Percentiles rank a stretch among this genome's conserved stretches.
These are phyloP conservation scores for Citrus maxima DNA, from an alignment of 345 rosid species.

Conservation along the genomic window DNA sequence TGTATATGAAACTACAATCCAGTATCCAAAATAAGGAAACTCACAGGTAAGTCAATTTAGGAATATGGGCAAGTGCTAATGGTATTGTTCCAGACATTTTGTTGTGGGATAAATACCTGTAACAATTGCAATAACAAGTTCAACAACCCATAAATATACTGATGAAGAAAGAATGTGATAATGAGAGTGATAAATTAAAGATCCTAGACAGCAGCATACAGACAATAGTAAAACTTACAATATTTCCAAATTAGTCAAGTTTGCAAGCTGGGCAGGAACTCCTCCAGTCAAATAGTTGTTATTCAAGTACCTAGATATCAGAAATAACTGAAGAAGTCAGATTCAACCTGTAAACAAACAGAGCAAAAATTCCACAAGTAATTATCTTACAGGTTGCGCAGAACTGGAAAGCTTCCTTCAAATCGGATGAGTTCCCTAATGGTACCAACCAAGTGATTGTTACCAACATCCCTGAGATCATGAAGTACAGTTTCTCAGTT, in stretches of 20 bases:
- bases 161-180: too few species aligned
- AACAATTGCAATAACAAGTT: conserved; percentile 11
- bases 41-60: conserved; percentile 80
- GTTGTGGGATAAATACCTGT: conserved; percentile 82
- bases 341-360: not conserved
- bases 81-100: conserved; percentile 84
- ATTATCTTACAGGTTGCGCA: conserved; percentile 75
- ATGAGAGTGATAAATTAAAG: not conserved
- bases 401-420: conserved; percentile 83
- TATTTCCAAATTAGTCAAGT: conserved; percentile 83
- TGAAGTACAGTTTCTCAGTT: not conserved
- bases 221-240: conserved; percentile 48
- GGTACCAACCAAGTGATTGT: conserved; percentile 93
- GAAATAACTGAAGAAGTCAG: not conserved
- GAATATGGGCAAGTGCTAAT: conserved; percentile 64
- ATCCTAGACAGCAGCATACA: not conserved
- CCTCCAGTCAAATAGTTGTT: conserved; percentile 94
- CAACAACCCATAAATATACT: not conserved
- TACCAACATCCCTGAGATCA: conserved; percentile 77
- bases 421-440: conserved; percentile 84
- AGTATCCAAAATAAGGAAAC: conserved; percentile 21
- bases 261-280: conserved; percentile 87
- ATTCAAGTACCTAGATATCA: conserved; percentile 61
- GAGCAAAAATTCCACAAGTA: not conserved
- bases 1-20: not conserved